A percentile compares a stretch with the other conserved stretches of the same genome.
phyloP scores from a whole-genome alignment of 2,329 filamentous ascomycete genomes.

The Curvularia spicifera region DNA sequence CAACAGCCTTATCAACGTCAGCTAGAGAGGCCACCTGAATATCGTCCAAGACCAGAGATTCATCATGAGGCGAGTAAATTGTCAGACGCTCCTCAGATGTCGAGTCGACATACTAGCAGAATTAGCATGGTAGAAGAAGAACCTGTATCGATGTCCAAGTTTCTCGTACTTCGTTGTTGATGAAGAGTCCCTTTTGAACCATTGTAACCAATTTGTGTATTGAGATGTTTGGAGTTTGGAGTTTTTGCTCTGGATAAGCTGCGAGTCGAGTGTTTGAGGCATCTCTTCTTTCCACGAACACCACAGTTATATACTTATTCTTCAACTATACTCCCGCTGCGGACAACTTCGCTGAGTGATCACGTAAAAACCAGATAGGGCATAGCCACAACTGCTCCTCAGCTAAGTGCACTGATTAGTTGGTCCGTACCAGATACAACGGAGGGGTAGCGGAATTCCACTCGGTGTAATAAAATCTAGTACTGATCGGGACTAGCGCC shows the following conservation, averaged over 20 bases:
- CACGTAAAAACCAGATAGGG: neutral
- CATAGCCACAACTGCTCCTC: too few relatives aligned
- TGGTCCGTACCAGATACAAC: neutral
- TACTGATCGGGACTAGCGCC: neutral
- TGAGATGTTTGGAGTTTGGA: neutral
- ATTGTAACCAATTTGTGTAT: neutral
- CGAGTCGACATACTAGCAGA: slow-evolving; percentile 30
- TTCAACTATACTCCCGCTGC: neutral
- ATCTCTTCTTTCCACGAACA: neutral
- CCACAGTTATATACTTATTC: neutral
- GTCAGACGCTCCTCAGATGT: slow-evolving; percentile 30
- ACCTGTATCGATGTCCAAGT: neutral
- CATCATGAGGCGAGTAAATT: slow-evolving; percentile 36
- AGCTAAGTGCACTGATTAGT: neutral
- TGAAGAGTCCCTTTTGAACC: slow-evolving; percentile 30
- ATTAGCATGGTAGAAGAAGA: neutral
- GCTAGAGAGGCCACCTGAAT: slow-evolving; percentile 30
- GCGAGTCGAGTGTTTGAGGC: neutral
- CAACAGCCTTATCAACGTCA: slow-evolving; percentile 39
- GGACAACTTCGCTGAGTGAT: neutral
- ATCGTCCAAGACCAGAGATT: slow-evolving; percentile 29
- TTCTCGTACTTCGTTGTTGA: slow-evolving; percentile 35
- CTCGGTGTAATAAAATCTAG: neutral
- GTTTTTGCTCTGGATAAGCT: neutral
- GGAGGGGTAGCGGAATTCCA: neutral